Conservation (phyloP, 78 protist genomes). For the Capsaspora owczarzaki region DNA sequence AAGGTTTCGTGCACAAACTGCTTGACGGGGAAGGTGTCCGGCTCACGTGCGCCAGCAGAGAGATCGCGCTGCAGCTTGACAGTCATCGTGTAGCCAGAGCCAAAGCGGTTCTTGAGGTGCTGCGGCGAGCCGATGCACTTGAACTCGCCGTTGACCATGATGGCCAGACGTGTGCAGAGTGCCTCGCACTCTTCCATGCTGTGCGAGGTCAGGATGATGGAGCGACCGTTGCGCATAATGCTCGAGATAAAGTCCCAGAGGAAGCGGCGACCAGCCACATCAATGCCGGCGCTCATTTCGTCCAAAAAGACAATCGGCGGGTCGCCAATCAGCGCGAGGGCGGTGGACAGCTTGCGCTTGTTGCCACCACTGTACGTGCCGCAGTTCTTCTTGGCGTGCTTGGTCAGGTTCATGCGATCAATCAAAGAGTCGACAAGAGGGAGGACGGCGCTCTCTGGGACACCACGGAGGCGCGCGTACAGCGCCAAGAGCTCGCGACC, state of each 20-base stretch:
- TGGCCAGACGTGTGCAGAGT: slow-evolving; percentile 50
- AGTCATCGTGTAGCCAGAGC: not conserved
- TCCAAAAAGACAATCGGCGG: not conserved
- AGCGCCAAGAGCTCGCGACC: slow-evolving; percentile 67
- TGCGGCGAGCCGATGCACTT: slow-evolving; percentile 15
- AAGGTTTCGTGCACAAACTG: not conserved
- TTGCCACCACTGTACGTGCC: slow-evolving; percentile 63
- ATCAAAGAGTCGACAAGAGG: not conserved
- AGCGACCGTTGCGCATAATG: slow-evolving; percentile 6
- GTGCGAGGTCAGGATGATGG: slow-evolving; percentile 68
- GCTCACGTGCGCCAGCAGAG: not conserved
- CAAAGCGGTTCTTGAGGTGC: slow-evolving; percentile 12
- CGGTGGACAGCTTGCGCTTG: slow-evolving; percentile 71
- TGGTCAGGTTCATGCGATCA: not conserved
- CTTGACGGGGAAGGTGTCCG: not conserved
- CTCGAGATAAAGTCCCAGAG: slow-evolving; percentile 52
- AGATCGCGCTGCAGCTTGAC: not conserved
- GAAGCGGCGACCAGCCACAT: slow-evolving; percentile 52
- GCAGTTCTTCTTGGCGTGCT: not conserved
- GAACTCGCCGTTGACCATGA: slow-evolving; percentile 47
- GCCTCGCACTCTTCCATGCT: slow-evolving; percentile 68
- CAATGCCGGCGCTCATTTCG: slow-evolving; percentile 47
- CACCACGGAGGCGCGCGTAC: slow-evolving; percentile 65
- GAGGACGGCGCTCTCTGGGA: not conserved
- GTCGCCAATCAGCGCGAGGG: slow-evolving; percentile 43